Evolutionary conservation across 306 rosid species (phyloP), one percentile per base, ranked within the genome.

Genomic region (Hippophae tibetana): DNA sequence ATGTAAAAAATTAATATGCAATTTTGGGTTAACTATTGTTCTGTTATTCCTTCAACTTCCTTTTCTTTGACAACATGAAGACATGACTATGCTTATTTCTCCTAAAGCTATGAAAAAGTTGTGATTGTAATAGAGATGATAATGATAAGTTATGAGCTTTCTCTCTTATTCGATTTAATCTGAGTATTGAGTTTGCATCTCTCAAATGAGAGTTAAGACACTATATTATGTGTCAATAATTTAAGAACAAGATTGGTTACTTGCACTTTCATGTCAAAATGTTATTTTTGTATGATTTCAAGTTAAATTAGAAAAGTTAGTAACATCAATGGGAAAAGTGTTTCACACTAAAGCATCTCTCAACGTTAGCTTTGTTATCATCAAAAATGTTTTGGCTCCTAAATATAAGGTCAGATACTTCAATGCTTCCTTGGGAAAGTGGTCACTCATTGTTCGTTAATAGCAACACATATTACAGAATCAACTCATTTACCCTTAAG

Each of bases 241-340:
- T 14, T 14, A 53, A 53, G 18, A 14, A 53, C 40, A 23, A 14
- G 8, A 48, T 48, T 5, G 23, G 31, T 69, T 66, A 47, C 52
- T 72, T 74, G 60, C 56, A 10, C 66, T 42, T 5, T 8, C 38
- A 54, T 52, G 58, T 62, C 55, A 70, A 45, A 54, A 59, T 46
- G 61, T 61, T 52, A 7, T 23, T 54, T 41, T 38, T 44, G 53
- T 65, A 25, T 47, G 7, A 23, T 40, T 58, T 48, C 96, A 92
- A 95, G 72, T 57, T 67, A 83, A 83, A 77, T 77, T 90, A 74
- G 78, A 71, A 66, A 77, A 75, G 69, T 71, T 87, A 53, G 95
- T 92, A 50, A 77, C 80, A 64, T 78, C 86, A 72, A 92, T 92
- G 98, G 98, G 96, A 25, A 96, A 95, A 81, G 73, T 81, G 68